Evolutionary conservation across 306 rosid species (phyloP).

Genomic region (Rosa multiflora): DNA sequence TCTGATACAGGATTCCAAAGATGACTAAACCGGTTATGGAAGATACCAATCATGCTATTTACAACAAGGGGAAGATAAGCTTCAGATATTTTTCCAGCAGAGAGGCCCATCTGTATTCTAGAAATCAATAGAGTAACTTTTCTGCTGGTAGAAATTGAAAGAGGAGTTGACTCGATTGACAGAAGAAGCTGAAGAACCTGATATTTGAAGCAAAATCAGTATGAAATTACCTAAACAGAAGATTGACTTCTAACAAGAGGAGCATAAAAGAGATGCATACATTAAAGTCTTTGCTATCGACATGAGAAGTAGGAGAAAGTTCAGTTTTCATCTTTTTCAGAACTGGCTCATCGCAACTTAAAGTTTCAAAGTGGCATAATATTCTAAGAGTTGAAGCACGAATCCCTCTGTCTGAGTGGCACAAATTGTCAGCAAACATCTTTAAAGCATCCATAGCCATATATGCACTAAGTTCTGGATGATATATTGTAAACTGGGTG

Average conservation of each 20-base stretch:
- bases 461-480: conserved; percentile 50
- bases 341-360: conserved; percentile 47
- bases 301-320: conserved; percentile 31
- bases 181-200: conserved; percentile 76
- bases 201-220: conserved; percentile 36
- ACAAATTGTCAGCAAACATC: conserved; percentile 63
- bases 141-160: conserved; percentile 72
- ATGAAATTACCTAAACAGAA: conserved; percentile 1
- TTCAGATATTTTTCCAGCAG: conserved; percentile 56
- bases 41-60: conserved; percentile 68
- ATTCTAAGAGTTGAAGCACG: conserved; percentile 77
- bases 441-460: conserved; percentile 39
- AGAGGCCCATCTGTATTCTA: conserved; percentile 70
- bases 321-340: conserved; percentile 56
- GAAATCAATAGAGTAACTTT: conserved; percentile 64
- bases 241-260: conserved; percentile 19
- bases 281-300: conserved; percentile 35
- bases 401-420: conserved; percentile 58
- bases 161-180: conserved; percentile 69
- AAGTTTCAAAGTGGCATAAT: conserved; percentile 53
- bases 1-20: conserved; percentile 77
- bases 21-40: conserved; percentile 71
- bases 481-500: conserved; percentile 35
- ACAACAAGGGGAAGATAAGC: conserved; percentile 65
- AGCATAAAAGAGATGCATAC: conserved; percentile 43